phyloP scores from a whole-genome alignment of 2,329 filamentous ascomycete species.

The Ramularia endophylla region DNA sequence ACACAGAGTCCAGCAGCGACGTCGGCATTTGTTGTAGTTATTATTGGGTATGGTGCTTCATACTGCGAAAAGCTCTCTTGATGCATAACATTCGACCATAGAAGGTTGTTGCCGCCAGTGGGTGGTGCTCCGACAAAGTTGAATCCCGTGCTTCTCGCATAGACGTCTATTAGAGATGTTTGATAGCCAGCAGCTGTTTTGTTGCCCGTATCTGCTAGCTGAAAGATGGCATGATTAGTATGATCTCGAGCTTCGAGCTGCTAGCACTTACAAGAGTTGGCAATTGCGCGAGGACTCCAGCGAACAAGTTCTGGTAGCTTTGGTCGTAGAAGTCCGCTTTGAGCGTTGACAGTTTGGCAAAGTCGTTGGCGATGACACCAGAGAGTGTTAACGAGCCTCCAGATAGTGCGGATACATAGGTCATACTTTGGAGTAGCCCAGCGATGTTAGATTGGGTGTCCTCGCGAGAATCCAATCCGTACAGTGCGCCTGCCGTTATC shows the following conservation, averaged over 20 bases:
- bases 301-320: constrained; percentile 12
- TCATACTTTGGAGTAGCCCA: constrained; percentile 11
- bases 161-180: constrained; percentile 9
- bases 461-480: constrained; percentile 10
- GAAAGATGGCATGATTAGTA: background rate
- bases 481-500: constrained; percentile 12
- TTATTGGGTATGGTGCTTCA: constrained; percentile 11
- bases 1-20: constrained; percentile 7
- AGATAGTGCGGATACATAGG: constrained; percentile 11
- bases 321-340: constrained; percentile 5
- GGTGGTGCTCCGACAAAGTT: constrained; percentile 9
- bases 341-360: constrained; percentile 10
- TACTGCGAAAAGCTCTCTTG: constrained; percentile 8
- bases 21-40: constrained; percentile 11
- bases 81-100: background rate
- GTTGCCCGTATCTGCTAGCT: constrained; percentile 9
- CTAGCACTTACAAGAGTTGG: constrained; percentile 1
- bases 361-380: constrained; percentile 13
- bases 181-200: constrained; percentile 11
- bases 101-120: constrained; percentile 3
- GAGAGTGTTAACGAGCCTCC: constrained; percentile 12
- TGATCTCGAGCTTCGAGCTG: too few relatives aligned
- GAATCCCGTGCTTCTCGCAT: constrained; percentile 8
- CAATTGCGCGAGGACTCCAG: background rate
- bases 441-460: constrained; percentile 4